Conservation (phyloP, 192 early-diverging fungal genomes). For the Gonapodya sp. region DNA sequence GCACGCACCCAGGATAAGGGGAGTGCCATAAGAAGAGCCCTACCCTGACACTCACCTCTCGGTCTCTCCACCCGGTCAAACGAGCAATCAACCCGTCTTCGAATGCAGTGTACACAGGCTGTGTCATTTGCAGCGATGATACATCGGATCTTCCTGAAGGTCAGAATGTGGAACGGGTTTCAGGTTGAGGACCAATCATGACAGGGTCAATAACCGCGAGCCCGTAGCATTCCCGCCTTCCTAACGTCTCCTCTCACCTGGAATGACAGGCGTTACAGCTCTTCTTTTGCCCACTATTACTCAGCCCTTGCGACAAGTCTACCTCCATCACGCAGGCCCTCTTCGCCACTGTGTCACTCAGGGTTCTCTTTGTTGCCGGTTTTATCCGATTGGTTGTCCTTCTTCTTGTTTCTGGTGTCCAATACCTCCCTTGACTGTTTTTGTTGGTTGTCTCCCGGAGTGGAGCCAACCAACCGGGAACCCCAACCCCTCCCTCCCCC, state of each 20-base stretch:
- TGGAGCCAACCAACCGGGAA: no score
- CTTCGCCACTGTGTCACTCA: no score
- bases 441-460: no score
- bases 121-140: neutral
- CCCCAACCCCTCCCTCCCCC: no score
- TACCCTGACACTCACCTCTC: neutral
- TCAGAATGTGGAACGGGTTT: neutral
- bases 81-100: neutral
- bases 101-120: neutral
- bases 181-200: neutral
- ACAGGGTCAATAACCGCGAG: neutral
- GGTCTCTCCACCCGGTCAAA: neutral
- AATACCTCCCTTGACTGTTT: no score
- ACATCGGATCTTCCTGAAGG: neutral
- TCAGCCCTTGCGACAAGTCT: no score
- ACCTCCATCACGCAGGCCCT: no score
- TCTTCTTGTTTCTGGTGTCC: no score
- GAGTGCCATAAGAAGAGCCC: no score
- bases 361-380: no score
- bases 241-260: neutral
- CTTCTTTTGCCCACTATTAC: neutral
- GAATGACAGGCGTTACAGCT: neutral
- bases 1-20: no score
- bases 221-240: neutral
- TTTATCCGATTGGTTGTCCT: no score